A percentile compares a stretch with the other conserved stretches of the same genome.
phyloP scores from a whole-genome alignment of 345 rosid species.

The Eucalyptus regnans region DNA sequence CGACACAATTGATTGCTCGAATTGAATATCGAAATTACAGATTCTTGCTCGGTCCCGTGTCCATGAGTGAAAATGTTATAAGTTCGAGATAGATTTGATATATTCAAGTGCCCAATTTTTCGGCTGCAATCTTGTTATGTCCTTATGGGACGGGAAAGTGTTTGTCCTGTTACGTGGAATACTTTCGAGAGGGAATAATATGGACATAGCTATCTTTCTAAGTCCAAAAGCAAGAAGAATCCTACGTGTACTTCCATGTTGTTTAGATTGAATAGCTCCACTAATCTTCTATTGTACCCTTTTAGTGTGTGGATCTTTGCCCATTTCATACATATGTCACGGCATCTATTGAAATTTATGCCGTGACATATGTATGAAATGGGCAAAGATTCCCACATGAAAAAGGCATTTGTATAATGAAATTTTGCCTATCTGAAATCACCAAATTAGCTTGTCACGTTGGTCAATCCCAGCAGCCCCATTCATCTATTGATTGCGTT shows the following conservation, averaged over 20 bases:
- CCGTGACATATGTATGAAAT: not conserved
- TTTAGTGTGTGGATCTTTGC: not conserved
- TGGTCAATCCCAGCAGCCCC: not conserved
- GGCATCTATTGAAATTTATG: not conserved
- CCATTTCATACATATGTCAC: no score
- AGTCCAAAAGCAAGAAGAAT: not conserved
- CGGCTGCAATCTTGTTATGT: not conserved
- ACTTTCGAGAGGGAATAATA: not conserved
- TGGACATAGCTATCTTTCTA: not conserved
- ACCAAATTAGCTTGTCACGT: not conserved
- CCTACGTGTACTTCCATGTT: not conserved
- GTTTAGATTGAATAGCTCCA: not conserved
- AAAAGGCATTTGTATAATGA: not conserved
- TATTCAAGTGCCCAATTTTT: not conserved
- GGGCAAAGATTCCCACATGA: not conserved
- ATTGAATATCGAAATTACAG: not conserved
- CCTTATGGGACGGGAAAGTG: not conserved
- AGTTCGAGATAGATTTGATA: not conserved
- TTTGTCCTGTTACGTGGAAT: not conserved
- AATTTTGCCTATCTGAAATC: not conserved
- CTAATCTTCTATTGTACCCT: not conserved
- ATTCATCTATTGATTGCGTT: not conserved
- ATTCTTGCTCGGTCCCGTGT: not conserved
- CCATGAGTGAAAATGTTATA: not conserved
- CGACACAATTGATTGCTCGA: not conserved